A percentile compares a stretch with the other conserved stretches of the same genome.
phyloP scores from a whole-genome alignment of 106 monocot species.

The Dioscorea dumetorum region DNA sequence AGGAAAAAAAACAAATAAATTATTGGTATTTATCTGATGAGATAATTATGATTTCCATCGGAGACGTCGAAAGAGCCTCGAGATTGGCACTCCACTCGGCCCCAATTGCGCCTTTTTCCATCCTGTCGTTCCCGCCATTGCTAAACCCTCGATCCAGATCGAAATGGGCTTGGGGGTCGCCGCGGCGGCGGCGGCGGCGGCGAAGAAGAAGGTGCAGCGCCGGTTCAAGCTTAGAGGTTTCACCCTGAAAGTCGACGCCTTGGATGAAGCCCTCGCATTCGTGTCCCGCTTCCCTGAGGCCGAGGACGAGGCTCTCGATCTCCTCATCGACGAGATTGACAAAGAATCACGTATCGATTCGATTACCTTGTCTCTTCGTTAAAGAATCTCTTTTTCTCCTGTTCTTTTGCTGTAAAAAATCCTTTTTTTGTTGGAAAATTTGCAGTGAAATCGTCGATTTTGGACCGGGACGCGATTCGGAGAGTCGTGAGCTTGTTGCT shows the following conservation, averaged over 20 bases:
- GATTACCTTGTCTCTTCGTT: not conserved
- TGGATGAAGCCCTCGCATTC: conserved; percentile 65
- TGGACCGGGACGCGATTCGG: conserved; percentile 57
- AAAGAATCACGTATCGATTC: conserved; percentile 46
- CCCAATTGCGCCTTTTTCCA: too few relatives aligned
- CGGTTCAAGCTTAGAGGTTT: conserved; percentile 82
- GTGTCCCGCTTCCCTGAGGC: conserved; percentile 65
- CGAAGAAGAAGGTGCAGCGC: conserved; percentile 61
- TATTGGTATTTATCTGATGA: too few relatives aligned
- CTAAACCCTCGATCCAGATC: not conserved
- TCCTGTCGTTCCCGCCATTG: too few relatives aligned
- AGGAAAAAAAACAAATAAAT: too few relatives aligned
- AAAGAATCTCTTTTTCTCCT: not conserved
- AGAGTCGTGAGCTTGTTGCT: conserved; percentile 50
- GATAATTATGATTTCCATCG: too few relatives aligned
- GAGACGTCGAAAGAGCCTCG: too few relatives aligned
- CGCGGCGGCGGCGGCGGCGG: conserved; percentile 25
- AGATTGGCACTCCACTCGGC: too few relatives aligned
- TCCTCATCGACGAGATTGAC: conserved; percentile 91
- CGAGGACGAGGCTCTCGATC: conserved; percentile 84
- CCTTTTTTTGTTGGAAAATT: not conserved
- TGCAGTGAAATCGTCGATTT: conserved; percentile 65
- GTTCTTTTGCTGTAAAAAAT: not conserved
- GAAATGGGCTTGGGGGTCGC: conserved; percentile 3
- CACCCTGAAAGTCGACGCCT: conserved; percentile 72